A percentile compares a stretch with the other conserved stretches of the same genome.
These are phyloP conservation scores for Pharnaceum exiguum DNA, from an alignment of 148 eudicot species.

Conservation along the genomic window DNA sequence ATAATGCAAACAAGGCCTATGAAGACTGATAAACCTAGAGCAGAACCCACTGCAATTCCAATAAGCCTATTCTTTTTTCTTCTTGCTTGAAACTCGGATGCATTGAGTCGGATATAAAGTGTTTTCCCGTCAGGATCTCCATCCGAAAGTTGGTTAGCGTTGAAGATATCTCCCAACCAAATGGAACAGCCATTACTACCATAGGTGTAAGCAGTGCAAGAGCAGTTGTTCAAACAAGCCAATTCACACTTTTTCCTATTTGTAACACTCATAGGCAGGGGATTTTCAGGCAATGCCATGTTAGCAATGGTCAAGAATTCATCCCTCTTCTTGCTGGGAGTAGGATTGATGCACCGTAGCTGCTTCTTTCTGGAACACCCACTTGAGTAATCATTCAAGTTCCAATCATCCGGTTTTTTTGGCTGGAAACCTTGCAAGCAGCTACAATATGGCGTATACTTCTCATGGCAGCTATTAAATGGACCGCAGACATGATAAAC, in stretches of 20 bases:
- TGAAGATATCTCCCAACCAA: conserved; percentile 32
- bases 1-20: background rate
- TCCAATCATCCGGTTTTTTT: conserved; percentile 22
- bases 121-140: conserved; percentile 30
- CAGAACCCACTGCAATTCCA: conserved; percentile 11
- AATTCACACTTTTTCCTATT: conserved; percentile 26
- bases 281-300: conserved; percentile 29
- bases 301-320: conserved; percentile 10
- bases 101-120: conserved; percentile 30
- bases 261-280: conserved; percentile 8
- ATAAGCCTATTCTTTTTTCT: conserved; percentile 14
- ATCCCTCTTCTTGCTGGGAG: conserved; percentile 19
- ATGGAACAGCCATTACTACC: conserved; percentile 23
- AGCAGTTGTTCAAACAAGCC: conserved; percentile 33
- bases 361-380: conserved; percentile 31
- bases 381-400: conserved; percentile 34
- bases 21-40: background rate
- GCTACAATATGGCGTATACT: conserved; percentile 28
- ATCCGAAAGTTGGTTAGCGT: conserved; percentile 27
- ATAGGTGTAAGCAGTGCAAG: conserved; percentile 47
- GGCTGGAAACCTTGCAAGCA: conserved; percentile 29
- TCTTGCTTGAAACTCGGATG: conserved; percentile 29
- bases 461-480: conserved; percentile 30
- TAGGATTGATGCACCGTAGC: conserved; percentile 25
- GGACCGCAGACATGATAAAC: conserved; percentile 41